Evolutionary conservation across 345 rosid genomes (phyloP).

Genomic region (Heritiera littoralis): DNA sequence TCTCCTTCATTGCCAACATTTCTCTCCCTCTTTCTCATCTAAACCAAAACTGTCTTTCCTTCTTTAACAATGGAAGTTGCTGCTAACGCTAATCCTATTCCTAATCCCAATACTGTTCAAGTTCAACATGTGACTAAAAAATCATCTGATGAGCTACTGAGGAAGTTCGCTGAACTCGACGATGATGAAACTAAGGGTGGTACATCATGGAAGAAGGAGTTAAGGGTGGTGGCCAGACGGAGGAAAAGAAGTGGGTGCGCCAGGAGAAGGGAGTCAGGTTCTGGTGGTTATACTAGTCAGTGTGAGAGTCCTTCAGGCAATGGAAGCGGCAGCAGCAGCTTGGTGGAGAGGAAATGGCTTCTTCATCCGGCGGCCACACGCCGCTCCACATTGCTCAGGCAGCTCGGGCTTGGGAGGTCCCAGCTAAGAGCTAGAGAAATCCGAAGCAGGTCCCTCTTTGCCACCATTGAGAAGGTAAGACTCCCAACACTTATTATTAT

Average conservation of each 20-base stretch:
- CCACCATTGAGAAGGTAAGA: conserved; percentile 58
- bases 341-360: conserved; percentile 65
- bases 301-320: conserved; percentile 32
- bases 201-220: conserved; percentile 23
- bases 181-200: conserved; percentile 34
- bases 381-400: conserved; percentile 49
- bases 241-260: conserved; percentile 31
- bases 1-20: neutral
- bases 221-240: conserved; percentile 34
- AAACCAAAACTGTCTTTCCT: neutral
- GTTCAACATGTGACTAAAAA: conserved; percentile 72
- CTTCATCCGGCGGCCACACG: conserved; percentile 49
- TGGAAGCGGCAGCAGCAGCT: conserved; percentile 5
- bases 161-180: conserved; percentile 62
- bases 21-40: conserved; percentile 19
- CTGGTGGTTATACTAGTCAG: neutral
- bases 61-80: conserved; percentile 10
- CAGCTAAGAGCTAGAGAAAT: conserved; percentile 41
- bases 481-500: no score
- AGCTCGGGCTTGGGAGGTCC: conserved; percentile 54
- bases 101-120: conserved; percentile 35
- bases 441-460: conserved; percentile 57
- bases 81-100: neutral
- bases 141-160: conserved; percentile 82
- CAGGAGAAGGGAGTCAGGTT: conserved; percentile 19